These are phyloP conservation scores for Orychophragmus violaceus DNA, from an alignment of 345 rosid species.

Conservation along the genomic window DNA sequence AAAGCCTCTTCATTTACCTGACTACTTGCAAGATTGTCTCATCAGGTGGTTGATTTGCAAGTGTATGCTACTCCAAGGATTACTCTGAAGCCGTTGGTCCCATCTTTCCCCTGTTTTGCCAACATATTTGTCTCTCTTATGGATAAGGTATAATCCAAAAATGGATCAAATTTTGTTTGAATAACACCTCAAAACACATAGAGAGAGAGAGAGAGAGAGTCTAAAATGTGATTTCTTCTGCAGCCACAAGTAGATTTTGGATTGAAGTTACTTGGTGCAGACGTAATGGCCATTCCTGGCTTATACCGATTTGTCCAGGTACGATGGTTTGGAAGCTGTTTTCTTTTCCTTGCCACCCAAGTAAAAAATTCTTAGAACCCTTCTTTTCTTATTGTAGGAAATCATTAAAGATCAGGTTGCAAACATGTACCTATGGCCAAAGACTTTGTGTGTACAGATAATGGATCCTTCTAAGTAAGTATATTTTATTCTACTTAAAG, in stretches of 20 bases:
- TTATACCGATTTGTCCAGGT: slow-evolving; percentile 80
- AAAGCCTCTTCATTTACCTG: not conserved
- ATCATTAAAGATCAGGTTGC: not conserved
- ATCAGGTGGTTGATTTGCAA: slow-evolving; percentile 90
- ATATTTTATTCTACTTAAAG: not conserved
- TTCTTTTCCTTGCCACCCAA: not conserved
- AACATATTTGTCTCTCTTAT: slow-evolving; percentile 81
- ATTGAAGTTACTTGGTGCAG: slow-evolving; percentile 81
- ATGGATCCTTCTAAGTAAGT: not conserved
- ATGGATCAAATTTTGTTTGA: not conserved
- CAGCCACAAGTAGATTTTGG: slow-evolving; percentile 99
- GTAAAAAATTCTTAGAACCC: not conserved
- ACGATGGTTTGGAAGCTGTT: not conserved
- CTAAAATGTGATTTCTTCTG: slow-evolving; percentile 14
- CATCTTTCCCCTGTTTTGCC: slow-evolving; percentile 90
- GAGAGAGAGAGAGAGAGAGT: too few relatives aligned
- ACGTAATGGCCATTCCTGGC: slow-evolving; percentile 96
- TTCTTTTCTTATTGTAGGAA: not conserved
- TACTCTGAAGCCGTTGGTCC: slow-evolving; percentile 86
- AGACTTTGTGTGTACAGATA: not conserved
- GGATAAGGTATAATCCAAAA: slow-evolving; percentile 63
- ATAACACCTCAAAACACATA: not conserved
- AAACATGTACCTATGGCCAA: not conserved
- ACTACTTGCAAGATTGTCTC: not conserved
- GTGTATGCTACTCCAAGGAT: slow-evolving; percentile 86